Base-by-base conservation (phyloP, 108 stramenopile genomes). In the Poteriospumella lacustris region DNA sequence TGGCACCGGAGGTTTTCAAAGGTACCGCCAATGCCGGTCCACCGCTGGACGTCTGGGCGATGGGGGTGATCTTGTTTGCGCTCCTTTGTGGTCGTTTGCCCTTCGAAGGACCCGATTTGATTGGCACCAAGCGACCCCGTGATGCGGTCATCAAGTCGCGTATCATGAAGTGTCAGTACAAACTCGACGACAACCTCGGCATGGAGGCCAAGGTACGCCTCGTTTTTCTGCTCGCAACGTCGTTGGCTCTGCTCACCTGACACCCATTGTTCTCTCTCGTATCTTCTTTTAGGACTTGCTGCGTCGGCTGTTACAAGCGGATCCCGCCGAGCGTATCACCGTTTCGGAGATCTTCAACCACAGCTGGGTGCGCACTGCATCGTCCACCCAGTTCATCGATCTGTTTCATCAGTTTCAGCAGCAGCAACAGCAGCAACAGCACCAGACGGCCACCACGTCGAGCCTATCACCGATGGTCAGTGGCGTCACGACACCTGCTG, bases 11-110 rank as follows among this genome's bases (percentile, higher is more conserved):
- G 80, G 83, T 84, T 28, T 84, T 84, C 39, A 24, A 77, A 39
- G 83, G 83, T 5, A 84, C 83, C 44, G 73, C 78, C 19, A 84
- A 82, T 68, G 81, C 83, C 26, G 83, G 83, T 0, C 83, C 83
- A n/a, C 83, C 83, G 0, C 42, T 84, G 24, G 83, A 84, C 68
- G 81, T 84, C 42, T 84, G 83, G 83, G 78, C 77, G 34, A 19
- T 82, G 29, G 83, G 83, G 2, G 83, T 84, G 1, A 82, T 84
- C 15, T 68, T 84, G 12, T 84, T 84, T 40, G 83, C 83, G 1
- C 24, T 82, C 40, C 38, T 84, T 31, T 84, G 81, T 78, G 83
- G 83, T 2, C 77, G 81, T 28, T 78, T 84, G 28, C 83, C 83
- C 9, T 84, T 84, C 44, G 83, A 84, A 68, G 83, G 83, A 9